phyloP scores from a whole-genome alignment of 257 asterid genomes.

The Primulina tabacum region DNA sequence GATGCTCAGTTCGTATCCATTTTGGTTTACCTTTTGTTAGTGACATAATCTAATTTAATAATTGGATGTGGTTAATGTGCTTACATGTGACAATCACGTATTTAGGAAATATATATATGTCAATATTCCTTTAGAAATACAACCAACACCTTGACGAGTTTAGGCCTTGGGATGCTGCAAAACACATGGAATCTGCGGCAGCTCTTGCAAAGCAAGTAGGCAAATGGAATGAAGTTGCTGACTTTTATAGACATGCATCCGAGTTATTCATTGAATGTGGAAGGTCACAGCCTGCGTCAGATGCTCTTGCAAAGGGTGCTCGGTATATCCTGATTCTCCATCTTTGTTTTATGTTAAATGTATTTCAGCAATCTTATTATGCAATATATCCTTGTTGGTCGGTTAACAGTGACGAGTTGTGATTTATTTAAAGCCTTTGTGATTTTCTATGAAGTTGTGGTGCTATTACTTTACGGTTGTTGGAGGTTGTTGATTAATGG shows the following conservation, averaged over 20 bases:
- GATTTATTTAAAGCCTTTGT: constrained; percentile 4
- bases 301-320: constrained; percentile 97
- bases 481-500: constrained; percentile 1
- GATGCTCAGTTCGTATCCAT: constrained; percentile 87
- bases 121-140: not conserved
- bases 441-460: not conserved
- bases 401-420: not conserved
- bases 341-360: not conserved
- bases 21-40: not conserved
- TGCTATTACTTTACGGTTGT: not conserved
- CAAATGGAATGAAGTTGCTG: constrained; percentile 86
- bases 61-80: constrained; percentile 2
- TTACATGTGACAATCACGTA: not conserved
- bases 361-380: not conserved
- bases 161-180: constrained; percentile 99
- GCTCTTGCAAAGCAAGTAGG: constrained; percentile 75
- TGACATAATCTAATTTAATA: constrained; percentile 2
- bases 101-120: not conserved
- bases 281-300: constrained; percentile 93
- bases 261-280: constrained; percentile 88
- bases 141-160: constrained; percentile 39
- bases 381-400: constrained; percentile 14
- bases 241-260: constrained; percentile 79
- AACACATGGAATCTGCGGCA: constrained; percentile 93
- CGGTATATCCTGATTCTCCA: constrained; percentile 50